Evolutionary conservation across 2,329 filamentous ascomycete species (phyloP), one percentile per base, ranked within the genome.

Genomic region (Colletotrichum sp.): DNA sequence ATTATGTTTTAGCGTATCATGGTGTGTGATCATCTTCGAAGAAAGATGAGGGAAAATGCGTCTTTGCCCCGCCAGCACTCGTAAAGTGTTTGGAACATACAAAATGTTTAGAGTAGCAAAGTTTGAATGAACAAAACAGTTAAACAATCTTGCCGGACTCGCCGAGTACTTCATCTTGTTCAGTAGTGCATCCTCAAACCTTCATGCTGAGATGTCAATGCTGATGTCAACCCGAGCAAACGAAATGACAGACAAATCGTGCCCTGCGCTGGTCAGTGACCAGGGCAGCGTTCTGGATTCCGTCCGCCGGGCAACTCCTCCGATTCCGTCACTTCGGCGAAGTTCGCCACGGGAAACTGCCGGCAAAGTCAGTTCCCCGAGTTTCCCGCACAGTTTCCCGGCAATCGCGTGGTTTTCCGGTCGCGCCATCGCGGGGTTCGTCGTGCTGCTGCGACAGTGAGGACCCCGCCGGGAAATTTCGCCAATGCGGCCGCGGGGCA

Each of bases 271-370:
- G 15, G n/a, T 2, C 55, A 16, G 28, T 12, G 12, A 34, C 10
- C 0, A 62, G 28, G 18, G 28, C 59, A 30, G 26, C 26, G 15
- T 26, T 18, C 34, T 26, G 18, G 32, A 64, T 64, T 39, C 13
- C n/a, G 13, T 39, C 8, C 62, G 9, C 21, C 63, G 63, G 63
- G 36, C 36, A 66, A 66, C 3, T 8, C 8, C 26, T 71, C 59
- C 73, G 73, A 73, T 68, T 24, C 39, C 32, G 63, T 32, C 1
- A 55, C 63, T 76, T 72, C 44, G 73, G 55, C 73, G 57, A 76
- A 55, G 70, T 76, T 72, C 44, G 73, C 68, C 68, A 59, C 59
- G 70, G 70, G 24, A 4, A 44, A 13, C 30, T 59, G 24, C 2
- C 55, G 72, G 72, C 5, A 16, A 30, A 18, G 16, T 8, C 0